Conservation (phyloP, 2,329 filamentous ascomycete species). For the Beauveria sp. region DNA sequence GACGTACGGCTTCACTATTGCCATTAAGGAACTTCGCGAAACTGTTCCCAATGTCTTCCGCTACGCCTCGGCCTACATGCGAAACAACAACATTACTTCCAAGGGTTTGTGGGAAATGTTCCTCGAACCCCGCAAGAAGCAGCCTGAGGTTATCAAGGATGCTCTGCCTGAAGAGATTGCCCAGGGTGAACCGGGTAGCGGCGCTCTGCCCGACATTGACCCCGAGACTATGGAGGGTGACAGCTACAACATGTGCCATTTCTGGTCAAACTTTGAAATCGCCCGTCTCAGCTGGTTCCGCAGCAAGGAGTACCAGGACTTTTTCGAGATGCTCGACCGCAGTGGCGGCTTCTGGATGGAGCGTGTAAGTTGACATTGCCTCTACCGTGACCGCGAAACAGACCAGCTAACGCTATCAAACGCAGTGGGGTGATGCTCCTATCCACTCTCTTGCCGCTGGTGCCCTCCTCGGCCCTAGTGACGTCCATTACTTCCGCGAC, state of each 20-base stretch:
- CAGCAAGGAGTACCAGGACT: constrained; percentile 94
- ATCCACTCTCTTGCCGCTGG: constrained; percentile 92
- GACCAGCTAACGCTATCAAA: not conserved
- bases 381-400: not conserved
- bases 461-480: constrained; percentile 67
- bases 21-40: constrained; percentile 94
- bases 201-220: constrained; percentile 72
- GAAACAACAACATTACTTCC: constrained; percentile 80
- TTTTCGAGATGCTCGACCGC: constrained; percentile 97
- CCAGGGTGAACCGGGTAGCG: constrained; percentile 63
- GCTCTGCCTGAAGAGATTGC: constrained; percentile 74
- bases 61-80: constrained; percentile 96
- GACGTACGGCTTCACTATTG: constrained; percentile 97
- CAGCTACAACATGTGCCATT: constrained; percentile 99
- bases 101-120: constrained; percentile 99
- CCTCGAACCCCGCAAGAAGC: constrained; percentile 64
- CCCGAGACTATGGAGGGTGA: constrained; percentile 91
- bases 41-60: constrained; percentile 98
- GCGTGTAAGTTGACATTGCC: constrained; percentile 51
- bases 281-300: constrained; percentile 91
- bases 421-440: constrained; percentile 95
- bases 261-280: constrained; percentile 99
- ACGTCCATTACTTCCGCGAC: constrained; percentile 98
- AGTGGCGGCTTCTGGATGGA: constrained; percentile 99
- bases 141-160: constrained; percentile 53